Base-by-base conservation (phyloP, 2,329 filamentous ascomycete species). In the Capronia coronata region DNA sequence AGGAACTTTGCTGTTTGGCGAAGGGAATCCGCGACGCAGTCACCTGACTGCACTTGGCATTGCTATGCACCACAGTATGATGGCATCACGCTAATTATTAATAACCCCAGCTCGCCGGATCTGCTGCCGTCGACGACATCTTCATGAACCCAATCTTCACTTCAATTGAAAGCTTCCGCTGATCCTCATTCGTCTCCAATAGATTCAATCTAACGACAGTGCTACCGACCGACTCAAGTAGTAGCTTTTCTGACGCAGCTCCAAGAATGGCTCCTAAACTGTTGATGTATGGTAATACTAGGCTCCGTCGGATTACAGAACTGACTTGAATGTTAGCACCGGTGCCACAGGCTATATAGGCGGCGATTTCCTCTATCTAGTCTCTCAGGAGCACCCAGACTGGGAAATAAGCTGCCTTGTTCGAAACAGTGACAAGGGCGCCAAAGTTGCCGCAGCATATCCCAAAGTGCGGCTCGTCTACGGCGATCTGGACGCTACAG, bases 311-410 rank as follows among this genome's bases (percentile, higher is more conserved):
- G 1, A 11, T 32, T 5, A 14, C 40, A 41, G 19, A n/a, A n/a
- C 16, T 40, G 40, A 43, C 25, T 18, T 16, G 14, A 9, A 44
- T 40, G n/a, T n/a, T n/a, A 52, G 46, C 23, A 76, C 73, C 27
- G 75, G 74, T 16, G 68, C 63, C 3, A 76, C 75, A 13, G 75
- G 75, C 25, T 78, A 77, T 58, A 76, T 78, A 41, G 75, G 75
- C 4, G 75, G 76, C 25, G 74, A 75, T 43, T 67, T 70, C 32
- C 66, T 78, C n/a, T 71, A 71, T 52, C 64, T 65, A 3, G 58
- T 78, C 29, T 62, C 63, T 34, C 64, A 70, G 38, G 61, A 67
- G 3, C 74, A 77, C 55, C 71, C 72, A 2, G 70, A 75, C 39
- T 75, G 71, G 67, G 63, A 73, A 34, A 56, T 71, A 43, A 67